These are phyloP conservation scores for Petrea volubilis DNA, from an alignment of 257 asterid species.

Conservation along the genomic window DNA sequence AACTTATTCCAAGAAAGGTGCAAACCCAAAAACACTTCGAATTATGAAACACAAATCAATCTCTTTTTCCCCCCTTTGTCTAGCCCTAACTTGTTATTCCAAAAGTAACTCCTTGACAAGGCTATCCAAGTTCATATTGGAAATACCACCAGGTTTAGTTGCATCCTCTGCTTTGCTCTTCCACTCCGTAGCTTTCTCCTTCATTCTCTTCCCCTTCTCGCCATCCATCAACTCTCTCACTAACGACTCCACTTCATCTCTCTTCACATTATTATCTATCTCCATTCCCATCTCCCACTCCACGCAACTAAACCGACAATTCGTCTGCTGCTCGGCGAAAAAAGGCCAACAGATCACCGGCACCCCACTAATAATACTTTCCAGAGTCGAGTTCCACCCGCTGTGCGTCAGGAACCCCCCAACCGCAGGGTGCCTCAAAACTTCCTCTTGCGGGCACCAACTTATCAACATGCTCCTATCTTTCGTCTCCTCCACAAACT, in stretches of 20 bases:
- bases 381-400: conserved; percentile 60
- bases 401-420: conserved; percentile 60
- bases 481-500: conserved; percentile 40
- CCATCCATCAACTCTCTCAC: conserved; percentile 58
- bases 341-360: conserved; percentile 62
- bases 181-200: conserved; percentile 42
- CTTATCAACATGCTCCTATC: conserved; percentile 45
- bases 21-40: too few species aligned
- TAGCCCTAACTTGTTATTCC: neutral
- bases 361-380: conserved; percentile 43
- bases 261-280: conserved; percentile 43
- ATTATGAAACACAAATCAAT: too few species aligned
- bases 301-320: conserved; percentile 44
- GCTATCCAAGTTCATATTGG: conserved; percentile 30
- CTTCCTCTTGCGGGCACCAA: conserved; percentile 60
- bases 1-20: too few species aligned
- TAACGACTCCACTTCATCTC: conserved; percentile 48
- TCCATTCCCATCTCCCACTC: conserved; percentile 60
- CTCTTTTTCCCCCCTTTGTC: too few species aligned
- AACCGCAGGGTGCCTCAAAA: conserved; percentile 45
- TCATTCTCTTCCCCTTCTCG: conserved; percentile 50
- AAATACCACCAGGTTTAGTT: conserved; percentile 30
- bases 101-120: conserved; percentile 30
- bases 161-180: conserved; percentile 47
- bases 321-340: conserved; percentile 58